These are phyloP conservation scores for Hypoxylon sp. DNA, from an alignment of 2,329 filamentous ascomycete genomes.

Conservation along the genomic window DNA sequence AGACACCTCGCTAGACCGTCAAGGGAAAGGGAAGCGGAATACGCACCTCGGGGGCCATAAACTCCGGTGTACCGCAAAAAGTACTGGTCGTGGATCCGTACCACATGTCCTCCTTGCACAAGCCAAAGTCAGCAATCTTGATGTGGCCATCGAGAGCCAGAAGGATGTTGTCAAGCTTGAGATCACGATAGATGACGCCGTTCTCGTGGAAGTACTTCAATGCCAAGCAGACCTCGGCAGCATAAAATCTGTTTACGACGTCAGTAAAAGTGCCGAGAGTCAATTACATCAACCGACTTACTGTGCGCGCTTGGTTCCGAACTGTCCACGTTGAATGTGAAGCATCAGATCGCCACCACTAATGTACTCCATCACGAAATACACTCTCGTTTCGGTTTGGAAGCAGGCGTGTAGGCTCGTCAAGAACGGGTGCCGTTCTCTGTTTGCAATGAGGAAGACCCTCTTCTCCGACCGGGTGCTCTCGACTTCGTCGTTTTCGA, in stretches of 20 bases:
- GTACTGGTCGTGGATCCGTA: slow-evolving; percentile 96
- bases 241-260: slow-evolving; percentile 76
- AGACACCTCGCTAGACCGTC: slow-evolving; percentile 41
- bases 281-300: slow-evolving; percentile 57
- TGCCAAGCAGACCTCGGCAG: slow-evolving; percentile 94
- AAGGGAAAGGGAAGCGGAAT: neutral
- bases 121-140: slow-evolving; percentile 97
- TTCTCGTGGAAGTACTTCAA: slow-evolving; percentile 99
- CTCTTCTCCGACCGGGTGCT: slow-evolving; percentile 97
- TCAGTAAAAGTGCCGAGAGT: slow-evolving; percentile 18
- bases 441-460: slow-evolving; percentile 96
- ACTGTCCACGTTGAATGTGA: slow-evolving; percentile 96
- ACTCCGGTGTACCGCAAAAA: slow-evolving; percentile 99
- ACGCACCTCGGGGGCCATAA: slow-evolving; percentile 95
- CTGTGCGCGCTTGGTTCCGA: slow-evolving; percentile 95
- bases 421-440: slow-evolving; percentile 94
- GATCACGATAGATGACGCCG: slow-evolving; percentile 96
- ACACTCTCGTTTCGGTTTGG: slow-evolving; percentile 97
- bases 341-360: slow-evolving; percentile 98
- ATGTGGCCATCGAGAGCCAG: slow-evolving; percentile 95
- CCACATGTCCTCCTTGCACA: slow-evolving; percentile 99
- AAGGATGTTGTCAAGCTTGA: slow-evolving; percentile 93
- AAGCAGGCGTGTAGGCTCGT: slow-evolving; percentile 97
- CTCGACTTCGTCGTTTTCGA: slow-evolving; percentile 98
- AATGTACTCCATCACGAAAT: slow-evolving; percentile 99